Evolutionary conservation across 2,329 filamentous ascomycete species (phyloP).

Genomic region (Pleurostoma richardsiae): DNA sequence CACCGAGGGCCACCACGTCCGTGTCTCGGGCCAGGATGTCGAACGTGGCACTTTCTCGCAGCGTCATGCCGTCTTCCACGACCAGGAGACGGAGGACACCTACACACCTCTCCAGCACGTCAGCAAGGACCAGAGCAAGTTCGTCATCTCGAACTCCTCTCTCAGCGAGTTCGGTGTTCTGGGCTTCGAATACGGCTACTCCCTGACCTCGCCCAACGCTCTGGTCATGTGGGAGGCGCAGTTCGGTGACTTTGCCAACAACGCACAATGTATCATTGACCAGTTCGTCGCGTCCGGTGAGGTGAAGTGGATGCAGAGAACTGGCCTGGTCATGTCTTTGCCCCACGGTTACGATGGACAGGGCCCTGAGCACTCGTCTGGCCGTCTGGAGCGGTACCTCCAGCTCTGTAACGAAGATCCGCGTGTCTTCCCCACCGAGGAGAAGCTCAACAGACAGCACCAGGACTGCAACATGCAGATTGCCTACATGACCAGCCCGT

Average conservation of each 20-base stretch:
- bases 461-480: slow-evolving; percentile 99
- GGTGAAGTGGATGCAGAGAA: slow-evolving; percentile 98
- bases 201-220: slow-evolving; percentile 90
- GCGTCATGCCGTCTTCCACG: slow-evolving; percentile 93
- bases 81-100: slow-evolving; percentile 89
- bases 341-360: slow-evolving; percentile 98
- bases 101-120: slow-evolving; percentile 91
- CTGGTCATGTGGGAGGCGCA: slow-evolving; percentile 99
- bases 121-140: slow-evolving; percentile 86
- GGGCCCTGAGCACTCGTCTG: slow-evolving; percentile 96
- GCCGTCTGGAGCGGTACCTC: slow-evolving; percentile 92
- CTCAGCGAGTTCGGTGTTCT: slow-evolving; percentile 67
- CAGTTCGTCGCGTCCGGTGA: slow-evolving; percentile 98
- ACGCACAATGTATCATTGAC: slow-evolving; percentile 97
- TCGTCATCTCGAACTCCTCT: slow-evolving; percentile 96
- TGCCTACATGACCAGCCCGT: slow-evolving; percentile 91
- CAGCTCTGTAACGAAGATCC: slow-evolving; percentile 98
- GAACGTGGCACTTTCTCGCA: slow-evolving; percentile 99
- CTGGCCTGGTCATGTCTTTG: slow-evolving; percentile 90
- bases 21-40: slow-evolving; percentile 96
- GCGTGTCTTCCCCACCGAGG: slow-evolving; percentile 78
- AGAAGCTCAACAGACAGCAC: slow-evolving; percentile 93
- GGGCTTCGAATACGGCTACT: slow-evolving; percentile 98
- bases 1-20: slow-evolving; percentile 91
- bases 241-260: slow-evolving; percentile 99